Percentiles rank a stretch among this genome's conserved stretches.
phyloP scores from a whole-genome alignment of 106 monocot genomes.

The Dendrobium chrysotoxum region DNA sequence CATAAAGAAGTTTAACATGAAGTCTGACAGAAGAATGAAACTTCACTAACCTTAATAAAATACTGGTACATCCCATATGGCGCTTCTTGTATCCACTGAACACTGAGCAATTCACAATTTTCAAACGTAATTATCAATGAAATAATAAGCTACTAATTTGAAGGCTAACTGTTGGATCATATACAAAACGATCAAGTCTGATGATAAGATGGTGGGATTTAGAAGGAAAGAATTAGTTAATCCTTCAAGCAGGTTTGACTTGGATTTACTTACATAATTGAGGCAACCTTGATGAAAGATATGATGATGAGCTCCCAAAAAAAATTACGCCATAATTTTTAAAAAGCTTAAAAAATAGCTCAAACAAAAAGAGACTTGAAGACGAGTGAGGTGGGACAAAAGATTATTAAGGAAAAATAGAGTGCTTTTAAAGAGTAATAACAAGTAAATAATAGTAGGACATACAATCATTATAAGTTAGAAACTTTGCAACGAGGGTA shows the following conservation, averaged over 20 bases:
- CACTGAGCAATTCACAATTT: conserved; percentile 31
- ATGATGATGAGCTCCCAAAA: not conserved
- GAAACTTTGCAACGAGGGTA: too few relatives aligned
- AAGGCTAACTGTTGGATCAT: not conserved
- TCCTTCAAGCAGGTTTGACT: not conserved
- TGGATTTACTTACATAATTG: not conserved
- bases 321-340: not conserved
- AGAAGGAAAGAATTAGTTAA: not conserved
- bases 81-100: conserved; percentile 69
- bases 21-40: not conserved
- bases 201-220: not conserved
- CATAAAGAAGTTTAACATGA: not conserved
- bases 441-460: too few relatives aligned
- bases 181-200: not conserved
- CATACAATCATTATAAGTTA: too few relatives aligned
- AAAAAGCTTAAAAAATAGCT: too few relatives aligned
- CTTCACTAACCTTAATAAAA: conserved; percentile 65
- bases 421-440: too few relatives aligned
- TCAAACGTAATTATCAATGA: conserved; percentile 7
- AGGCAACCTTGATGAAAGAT: not conserved
- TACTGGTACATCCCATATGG: conserved; percentile 91
- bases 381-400: too few relatives aligned
- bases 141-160: not conserved
- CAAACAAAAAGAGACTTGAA: too few relatives aligned
- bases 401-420: too few relatives aligned